phyloP scores from a whole-genome alignment of 192 early-diverging fungal species.

The Backusella circina region DNA sequence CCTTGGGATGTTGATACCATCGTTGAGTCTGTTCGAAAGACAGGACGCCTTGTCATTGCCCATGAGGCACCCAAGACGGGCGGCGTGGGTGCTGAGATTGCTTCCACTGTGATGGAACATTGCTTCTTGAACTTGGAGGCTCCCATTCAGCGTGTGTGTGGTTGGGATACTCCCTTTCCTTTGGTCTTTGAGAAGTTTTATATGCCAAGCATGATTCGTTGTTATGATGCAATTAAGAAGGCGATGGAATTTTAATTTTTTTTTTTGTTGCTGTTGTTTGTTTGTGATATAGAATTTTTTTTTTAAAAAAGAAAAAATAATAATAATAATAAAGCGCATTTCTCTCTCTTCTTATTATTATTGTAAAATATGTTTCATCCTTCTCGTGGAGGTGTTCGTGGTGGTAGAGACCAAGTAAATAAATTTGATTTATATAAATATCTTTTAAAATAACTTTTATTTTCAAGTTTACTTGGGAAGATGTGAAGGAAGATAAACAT shows the following conservation, averaged over 20 bases:
- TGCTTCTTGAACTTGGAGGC: constrained; percentile 91
- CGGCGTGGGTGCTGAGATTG: constrained; percentile 91
- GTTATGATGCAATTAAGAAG: constrained; percentile 85
- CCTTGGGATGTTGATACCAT: constrained; percentile 94
- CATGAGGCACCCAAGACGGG: constrained; percentile 91
- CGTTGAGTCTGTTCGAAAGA: constrained; percentile 87
- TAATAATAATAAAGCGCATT: no score
- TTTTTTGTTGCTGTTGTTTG: background rate
- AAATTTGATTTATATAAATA: background rate
- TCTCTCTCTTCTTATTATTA: background rate
- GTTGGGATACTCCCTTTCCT: constrained; percentile 90
- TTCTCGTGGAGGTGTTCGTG: constrained; percentile 32
- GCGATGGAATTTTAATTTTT: constrained; percentile 63
- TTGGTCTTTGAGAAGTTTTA: constrained; percentile 93
- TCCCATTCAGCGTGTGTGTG: constrained; percentile 88
- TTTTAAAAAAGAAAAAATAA: background rate
- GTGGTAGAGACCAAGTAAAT: constrained; percentile 36
- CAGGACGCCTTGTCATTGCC: constrained; percentile 86
- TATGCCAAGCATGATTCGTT: constrained; percentile 80
- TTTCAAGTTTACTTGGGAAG: constrained; percentile 54
- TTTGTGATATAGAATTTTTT: background rate
- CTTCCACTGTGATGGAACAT: constrained; percentile 81
- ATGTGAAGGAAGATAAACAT: constrained; percentile 64
- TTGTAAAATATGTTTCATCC: constrained; percentile 31
- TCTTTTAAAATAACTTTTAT: background rate